A percentile compares a stretch with the other conserved stretches of the same genome.
These are phyloP conservation scores for Diphasiastrum complanatum DNA, from an alignment of 83 land plant species.

Conservation along the genomic window DNA sequence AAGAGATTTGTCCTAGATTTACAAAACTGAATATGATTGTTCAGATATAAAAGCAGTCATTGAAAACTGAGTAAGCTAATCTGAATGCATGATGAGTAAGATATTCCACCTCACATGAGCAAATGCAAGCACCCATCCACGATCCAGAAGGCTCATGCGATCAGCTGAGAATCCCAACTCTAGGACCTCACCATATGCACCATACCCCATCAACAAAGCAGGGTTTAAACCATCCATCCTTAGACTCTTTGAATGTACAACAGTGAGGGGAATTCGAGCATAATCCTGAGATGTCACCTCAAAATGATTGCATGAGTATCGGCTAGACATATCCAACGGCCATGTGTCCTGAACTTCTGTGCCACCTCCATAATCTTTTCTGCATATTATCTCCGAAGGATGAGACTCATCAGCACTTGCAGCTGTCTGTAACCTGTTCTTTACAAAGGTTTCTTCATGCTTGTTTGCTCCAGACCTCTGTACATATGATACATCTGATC, in stretches of 20 bases:
- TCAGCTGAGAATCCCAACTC: slow-evolving; percentile 76
- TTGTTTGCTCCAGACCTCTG: background rate
- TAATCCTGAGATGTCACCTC: slow-evolving; percentile 70
- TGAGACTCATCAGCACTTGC: too few relatives aligned
- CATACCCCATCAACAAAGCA: slow-evolving; percentile 85
- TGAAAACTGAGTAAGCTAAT: too few relatives aligned
- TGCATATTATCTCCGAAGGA: too few relatives aligned
- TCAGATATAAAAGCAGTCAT: too few relatives aligned
- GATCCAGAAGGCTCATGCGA: slow-evolving; percentile 71
- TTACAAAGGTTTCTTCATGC: too few relatives aligned
- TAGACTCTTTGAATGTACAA: slow-evolving; percentile 44
- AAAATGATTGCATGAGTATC: slow-evolving; percentile 47
- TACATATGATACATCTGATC: too few relatives aligned
- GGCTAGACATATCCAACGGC: slow-evolving; percentile 42
- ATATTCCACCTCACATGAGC: slow-evolving; percentile 99
- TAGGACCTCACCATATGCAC: slow-evolving; percentile 86
- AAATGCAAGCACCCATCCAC: slow-evolving; percentile 93
- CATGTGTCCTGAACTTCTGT: slow-evolving; percentile 7
- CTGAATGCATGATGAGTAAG: too few relatives aligned
- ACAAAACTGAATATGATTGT: too few relatives aligned
- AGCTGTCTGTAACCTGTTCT: too few relatives aligned
- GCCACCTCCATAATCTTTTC: too few relatives aligned
- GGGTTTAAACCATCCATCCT: slow-evolving; percentile 49
- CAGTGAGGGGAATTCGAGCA: slow-evolving; percentile 60
- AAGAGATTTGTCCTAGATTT: too few relatives aligned